Evolutionary conservation across 169 alveolate genomes (phyloP), one percentile per base, ranked within the genome.

Genomic region (Cyclospora cayetanensis): DNA sequence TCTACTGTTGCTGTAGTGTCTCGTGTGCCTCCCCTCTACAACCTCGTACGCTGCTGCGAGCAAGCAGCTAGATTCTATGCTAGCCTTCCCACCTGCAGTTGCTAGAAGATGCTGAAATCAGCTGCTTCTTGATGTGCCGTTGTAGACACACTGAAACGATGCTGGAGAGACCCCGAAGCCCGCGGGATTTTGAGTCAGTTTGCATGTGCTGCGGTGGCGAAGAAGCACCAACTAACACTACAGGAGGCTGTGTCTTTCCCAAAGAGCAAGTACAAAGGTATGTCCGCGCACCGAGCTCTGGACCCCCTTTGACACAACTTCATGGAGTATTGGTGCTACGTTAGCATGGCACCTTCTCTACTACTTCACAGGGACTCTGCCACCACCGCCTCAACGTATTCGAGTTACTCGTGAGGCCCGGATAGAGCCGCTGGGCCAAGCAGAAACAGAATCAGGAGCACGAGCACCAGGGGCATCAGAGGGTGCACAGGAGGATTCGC

Each of bases 181-280:
- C 86, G 86, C 46, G 86, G 39, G 86, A 35, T 88, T 5, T 65
- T 88, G 31, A 65, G 76, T 20, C 80, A 72, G 80, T 88, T 88
- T 55, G 39, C 92, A 0, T 37, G 82, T 20, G 86, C 92, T 2
- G 92, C 88, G 29, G 92, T 88, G n/a, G 41, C 80, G 25, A 76
- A 76, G n/a, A 88, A 88, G 87, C 82, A 88, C 68, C 29, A 42
- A 50, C 88, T 88, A 29, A 50, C 27, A 22, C 92, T 88, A 5
- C 87, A 37, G 34, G 66, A 72, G 63, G 85, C 25, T n/a, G 82
- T 88, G 12, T 70, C 92, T 43, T 88, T 88, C 46, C 92, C 92
- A 0, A 68, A 72, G 22, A 41, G 41, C 42, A 68, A 43, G 1
- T 88, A 88, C 79, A 88, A 88, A 43, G 92, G 92, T 88, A 0